Evolutionary conservation across 2,329 filamentous ascomycete genomes (phyloP).

Genomic region (Fusarium multiceps): DNA sequence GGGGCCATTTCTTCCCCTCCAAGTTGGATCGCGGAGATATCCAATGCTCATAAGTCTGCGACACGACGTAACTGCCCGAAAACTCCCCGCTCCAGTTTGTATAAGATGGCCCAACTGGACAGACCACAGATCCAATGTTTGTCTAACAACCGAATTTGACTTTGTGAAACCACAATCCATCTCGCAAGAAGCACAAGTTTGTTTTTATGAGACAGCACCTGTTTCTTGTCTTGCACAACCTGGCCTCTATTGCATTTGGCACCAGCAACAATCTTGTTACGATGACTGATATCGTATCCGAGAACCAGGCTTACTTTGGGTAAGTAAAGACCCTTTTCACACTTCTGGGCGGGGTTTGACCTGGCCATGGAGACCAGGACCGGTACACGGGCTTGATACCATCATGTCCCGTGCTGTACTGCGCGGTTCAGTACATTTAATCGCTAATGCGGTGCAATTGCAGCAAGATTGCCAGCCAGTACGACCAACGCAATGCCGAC

Average conservation of each 20-base stretch:
- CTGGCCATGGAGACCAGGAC: not conserved
- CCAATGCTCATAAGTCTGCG: slow-evolving; percentile 21
- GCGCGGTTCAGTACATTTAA: not conserved
- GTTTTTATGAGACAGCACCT: slow-evolving; percentile 19
- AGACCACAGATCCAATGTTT: not conserved
- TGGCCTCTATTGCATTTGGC: slow-evolving; percentile 18
- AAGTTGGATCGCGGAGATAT: slow-evolving; percentile 27
- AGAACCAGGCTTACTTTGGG: slow-evolving; percentile 59
- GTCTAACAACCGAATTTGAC: slow-evolving; percentile 14
- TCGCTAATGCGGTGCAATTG: slow-evolving; percentile 32
- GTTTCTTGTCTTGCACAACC: slow-evolving; percentile 14
- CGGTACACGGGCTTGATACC: not conserved
- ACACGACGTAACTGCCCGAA: slow-evolving; percentile 44
- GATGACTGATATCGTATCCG: slow-evolving; percentile 50
- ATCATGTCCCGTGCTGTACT: not conserved
- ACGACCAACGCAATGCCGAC: slow-evolving; percentile 65
- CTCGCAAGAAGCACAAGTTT: slow-evolving; percentile 16
- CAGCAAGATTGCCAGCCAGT: slow-evolving; percentile 49
- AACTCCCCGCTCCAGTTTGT: slow-evolving; percentile 48
- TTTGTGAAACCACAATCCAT: slow-evolving; percentile 10
- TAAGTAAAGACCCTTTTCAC: slow-evolving; percentile 43
- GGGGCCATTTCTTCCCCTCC: slow-evolving; percentile 22
- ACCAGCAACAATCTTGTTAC: slow-evolving; percentile 44
- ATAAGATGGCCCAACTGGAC: slow-evolving; percentile 25
- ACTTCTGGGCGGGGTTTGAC: not conserved